phyloP scores from a whole-genome alignment of 1,139 yeast species.

The Saccharomycopsis hybrid region DNA sequence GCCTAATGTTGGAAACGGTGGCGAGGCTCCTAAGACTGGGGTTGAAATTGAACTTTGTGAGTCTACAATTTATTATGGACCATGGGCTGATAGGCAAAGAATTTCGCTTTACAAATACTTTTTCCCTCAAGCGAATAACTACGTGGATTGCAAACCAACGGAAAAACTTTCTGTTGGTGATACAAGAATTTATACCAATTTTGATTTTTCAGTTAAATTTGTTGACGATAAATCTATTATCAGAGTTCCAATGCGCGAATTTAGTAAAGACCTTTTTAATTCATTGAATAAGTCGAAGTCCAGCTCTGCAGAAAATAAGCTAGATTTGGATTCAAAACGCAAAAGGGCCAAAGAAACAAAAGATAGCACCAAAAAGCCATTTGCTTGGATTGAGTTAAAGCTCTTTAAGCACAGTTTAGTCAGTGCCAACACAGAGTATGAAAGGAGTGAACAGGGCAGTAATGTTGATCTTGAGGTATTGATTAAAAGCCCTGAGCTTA shows the following conservation, averaged over 20 bases:
- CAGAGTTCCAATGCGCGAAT: conserved; percentile 78
- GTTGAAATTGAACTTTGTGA: conserved; percentile 51
- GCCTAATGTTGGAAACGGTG: conserved; percentile 49
- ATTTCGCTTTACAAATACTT: conserved; percentile 57
- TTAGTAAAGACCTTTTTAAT: conserved; percentile 56
- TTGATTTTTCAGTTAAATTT: conserved; percentile 45
- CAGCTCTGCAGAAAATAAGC: neutral
- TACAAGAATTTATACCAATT: conserved; percentile 48
- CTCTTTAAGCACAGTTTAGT: conserved; percentile 48
- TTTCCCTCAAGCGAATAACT: conserved; percentile 49
- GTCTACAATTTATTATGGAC: conserved; percentile 79
- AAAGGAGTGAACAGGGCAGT: conserved; percentile 56
- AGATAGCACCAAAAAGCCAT: conserved; percentile 40
- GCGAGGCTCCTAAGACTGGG: conserved; percentile 60
- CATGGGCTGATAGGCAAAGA: conserved; percentile 91
- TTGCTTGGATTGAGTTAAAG: conserved; percentile 87
- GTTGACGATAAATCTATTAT: conserved; percentile 62
- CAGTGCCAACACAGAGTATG: conserved; percentile 42
- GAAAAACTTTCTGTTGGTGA: conserved; percentile 40
- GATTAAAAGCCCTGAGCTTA: conserved; percentile 54
- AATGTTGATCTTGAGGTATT: conserved; percentile 43
- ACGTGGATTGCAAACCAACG: conserved; percentile 51
- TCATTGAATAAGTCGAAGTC: conserved; percentile 8
- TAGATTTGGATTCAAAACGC: neutral
- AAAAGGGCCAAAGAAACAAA: conserved; percentile 1